These are phyloP conservation scores for Trichoderma asperelloides DNA, from an alignment of 495 filamentous ascomycete species.

Conservation along the genomic window DNA sequence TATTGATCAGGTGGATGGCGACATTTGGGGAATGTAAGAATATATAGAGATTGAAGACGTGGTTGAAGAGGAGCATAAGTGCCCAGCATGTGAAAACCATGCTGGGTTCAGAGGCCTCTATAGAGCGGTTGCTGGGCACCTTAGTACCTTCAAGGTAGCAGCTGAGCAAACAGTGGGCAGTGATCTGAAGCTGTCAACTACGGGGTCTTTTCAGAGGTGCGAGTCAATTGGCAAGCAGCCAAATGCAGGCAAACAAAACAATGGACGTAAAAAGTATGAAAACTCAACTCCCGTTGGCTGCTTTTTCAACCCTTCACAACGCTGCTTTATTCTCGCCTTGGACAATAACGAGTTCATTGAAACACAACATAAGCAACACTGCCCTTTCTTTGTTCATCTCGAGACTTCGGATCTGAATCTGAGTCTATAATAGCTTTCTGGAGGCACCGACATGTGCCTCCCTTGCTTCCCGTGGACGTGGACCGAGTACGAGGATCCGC, in stretches of 20 bases:
- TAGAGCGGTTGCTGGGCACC: too few relatives aligned
- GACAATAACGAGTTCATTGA: background rate
- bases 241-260: background rate
- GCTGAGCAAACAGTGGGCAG: too few relatives aligned
- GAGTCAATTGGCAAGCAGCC: background rate
- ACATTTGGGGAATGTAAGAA: background rate
- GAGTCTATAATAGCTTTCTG: background rate
- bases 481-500: constrained; percentile 11
- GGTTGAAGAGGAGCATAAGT: too few relatives aligned
- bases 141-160: too few relatives aligned
- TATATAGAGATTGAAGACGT: too few relatives aligned
- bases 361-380: background rate
- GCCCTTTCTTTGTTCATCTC: background rate
- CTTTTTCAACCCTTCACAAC: background rate
- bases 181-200: background rate
- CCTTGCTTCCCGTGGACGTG: constrained; percentile 31
- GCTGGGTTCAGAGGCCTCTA: too few relatives aligned
- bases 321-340: background rate
- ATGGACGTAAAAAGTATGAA: background rate
- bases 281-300: background rate
- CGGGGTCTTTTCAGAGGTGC: background rate
- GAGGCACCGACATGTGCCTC: constrained; percentile 25
- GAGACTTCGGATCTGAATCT: background rate
- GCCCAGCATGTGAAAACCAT: too few relatives aligned
- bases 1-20: background rate